A percentile compares a stretch with the other conserved stretches of the same genome.
Evolutionary conservation across 1,139 yeast genomes (phyloP).

Genomic region (Yamadazyma conglobata): DNA sequence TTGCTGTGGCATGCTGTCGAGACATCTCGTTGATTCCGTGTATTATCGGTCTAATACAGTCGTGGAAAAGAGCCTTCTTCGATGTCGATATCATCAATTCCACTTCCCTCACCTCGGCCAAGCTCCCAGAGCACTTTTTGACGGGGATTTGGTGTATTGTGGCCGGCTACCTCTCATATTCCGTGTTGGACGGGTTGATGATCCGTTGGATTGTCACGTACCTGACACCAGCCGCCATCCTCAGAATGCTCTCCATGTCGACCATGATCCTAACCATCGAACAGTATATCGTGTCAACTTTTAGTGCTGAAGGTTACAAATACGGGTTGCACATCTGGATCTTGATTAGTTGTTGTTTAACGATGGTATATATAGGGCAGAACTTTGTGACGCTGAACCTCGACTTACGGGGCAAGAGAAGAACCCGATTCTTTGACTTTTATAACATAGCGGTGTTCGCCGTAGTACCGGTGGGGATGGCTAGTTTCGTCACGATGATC

Average conservation of each 20-base stretch:
- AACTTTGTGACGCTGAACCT: slow-evolving; percentile 86
- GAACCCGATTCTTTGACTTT: slow-evolving; percentile 66
- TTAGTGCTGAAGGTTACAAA: slow-evolving; percentile 46
- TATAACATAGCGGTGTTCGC: slow-evolving; percentile 92
- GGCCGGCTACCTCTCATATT: slow-evolving; percentile 77
- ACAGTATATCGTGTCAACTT: slow-evolving; percentile 60
- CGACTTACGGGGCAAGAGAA: slow-evolving; percentile 45
- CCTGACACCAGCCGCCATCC: slow-evolving; percentile 81
- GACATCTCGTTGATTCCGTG: slow-evolving; percentile 72
- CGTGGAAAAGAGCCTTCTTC: slow-evolving; percentile 47
- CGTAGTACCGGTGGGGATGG: slow-evolving; percentile 93
- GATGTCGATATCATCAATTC: slow-evolving; percentile 18
- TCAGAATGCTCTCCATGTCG: slow-evolving; percentile 80
- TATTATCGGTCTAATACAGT: slow-evolving; percentile 48
- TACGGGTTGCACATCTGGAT: slow-evolving; percentile 91
- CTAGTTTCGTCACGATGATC: slow-evolving; percentile 89
- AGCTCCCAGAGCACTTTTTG: slow-evolving; percentile 66
- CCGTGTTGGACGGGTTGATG: slow-evolving; percentile 85
- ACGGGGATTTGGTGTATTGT: slow-evolving; percentile 84
- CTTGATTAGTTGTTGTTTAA: slow-evolving; percentile 76
- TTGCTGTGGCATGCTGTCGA: slow-evolving; percentile 67
- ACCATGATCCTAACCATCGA: slow-evolving; percentile 68
- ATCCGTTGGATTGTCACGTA: slow-evolving; percentile 92
- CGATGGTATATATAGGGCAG: slow-evolving; percentile 80
- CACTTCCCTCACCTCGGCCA: slow-evolving; percentile 40